Evolutionary conservation across 2,329 filamentous ascomycete genomes (phyloP).

Genomic region (Calonectria naviculata): DNA sequence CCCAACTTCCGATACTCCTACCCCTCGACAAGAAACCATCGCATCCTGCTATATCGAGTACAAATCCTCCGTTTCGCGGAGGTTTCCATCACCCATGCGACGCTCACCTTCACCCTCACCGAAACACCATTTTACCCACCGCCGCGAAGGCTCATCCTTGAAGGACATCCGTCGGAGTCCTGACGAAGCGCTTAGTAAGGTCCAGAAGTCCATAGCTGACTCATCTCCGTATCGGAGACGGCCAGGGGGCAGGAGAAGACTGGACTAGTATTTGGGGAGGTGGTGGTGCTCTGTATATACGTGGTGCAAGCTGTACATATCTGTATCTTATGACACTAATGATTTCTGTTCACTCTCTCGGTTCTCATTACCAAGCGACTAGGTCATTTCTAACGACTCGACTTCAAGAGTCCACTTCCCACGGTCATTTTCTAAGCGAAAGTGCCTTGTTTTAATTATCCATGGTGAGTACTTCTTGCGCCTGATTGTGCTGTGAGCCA

Average conservation of each 20-base stretch:
- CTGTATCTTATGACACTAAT: constrained; percentile 50
- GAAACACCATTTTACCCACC: constrained; percentile 45
- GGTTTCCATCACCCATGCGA: constrained; percentile 48
- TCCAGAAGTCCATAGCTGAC: constrained; percentile 60
- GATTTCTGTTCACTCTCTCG: constrained; percentile 31
- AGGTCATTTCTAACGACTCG: constrained; percentile 30
- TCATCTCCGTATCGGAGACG: constrained; percentile 48
- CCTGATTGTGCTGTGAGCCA: constrained; percentile 37
- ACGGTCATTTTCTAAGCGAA: constrained; percentile 36
- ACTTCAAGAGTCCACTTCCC: constrained; percentile 17
- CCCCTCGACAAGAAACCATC: constrained; percentile 51
- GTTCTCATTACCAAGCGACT: constrained; percentile 19
- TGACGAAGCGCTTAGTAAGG: constrained; percentile 57
- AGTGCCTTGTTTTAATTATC: constrained; percentile 34
- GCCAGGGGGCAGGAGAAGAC: constrained; percentile 53
- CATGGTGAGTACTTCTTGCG: constrained; percentile 36
- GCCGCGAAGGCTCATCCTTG: constrained; percentile 35
- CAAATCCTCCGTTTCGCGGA: constrained; percentile 44
- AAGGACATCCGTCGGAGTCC: constrained; percentile 56
- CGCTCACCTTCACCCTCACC: constrained; percentile 49
- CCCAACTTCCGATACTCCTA: constrained; percentile 57
- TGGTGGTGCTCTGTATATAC: constrained; percentile 53
- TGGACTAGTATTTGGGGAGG: constrained; percentile 50
- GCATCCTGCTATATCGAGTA: constrained; percentile 52
- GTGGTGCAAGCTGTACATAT: constrained; percentile 51